phyloP scores from a whole-genome alignment of 2,329 filamentous ascomycete species.

The Setomelanomma holmii region DNA sequence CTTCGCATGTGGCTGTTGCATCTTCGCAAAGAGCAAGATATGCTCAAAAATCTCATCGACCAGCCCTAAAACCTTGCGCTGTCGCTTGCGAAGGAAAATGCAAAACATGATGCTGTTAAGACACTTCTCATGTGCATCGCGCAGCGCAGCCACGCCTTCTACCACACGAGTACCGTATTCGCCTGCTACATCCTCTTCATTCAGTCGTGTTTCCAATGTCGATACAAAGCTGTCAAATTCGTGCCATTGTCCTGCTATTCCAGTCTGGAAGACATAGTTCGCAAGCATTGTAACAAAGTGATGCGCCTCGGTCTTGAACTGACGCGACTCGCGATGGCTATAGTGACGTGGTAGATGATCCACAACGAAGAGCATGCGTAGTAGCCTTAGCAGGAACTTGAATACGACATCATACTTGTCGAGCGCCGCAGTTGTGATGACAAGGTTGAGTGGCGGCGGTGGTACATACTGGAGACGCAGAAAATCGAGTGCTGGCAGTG shows the following conservation, averaged over 20 bases:
- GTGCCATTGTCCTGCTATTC: constrained; percentile 75
- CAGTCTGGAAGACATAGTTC: constrained; percentile 81
- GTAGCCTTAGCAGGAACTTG: constrained; percentile 75
- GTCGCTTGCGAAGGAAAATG: constrained; percentile 75
- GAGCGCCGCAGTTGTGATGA: constrained; percentile 75
- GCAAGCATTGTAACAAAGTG: constrained; percentile 78
- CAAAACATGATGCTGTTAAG: constrained; percentile 78
- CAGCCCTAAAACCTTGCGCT: constrained; percentile 74
- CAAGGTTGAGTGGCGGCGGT: constrained; percentile 71
- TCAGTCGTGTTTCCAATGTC: constrained; percentile 66
- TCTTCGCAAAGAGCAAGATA: constrained; percentile 69
- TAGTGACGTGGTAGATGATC: constrained; percentile 46
- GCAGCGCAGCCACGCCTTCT: constrained; percentile 70
- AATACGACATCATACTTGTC: constrained; percentile 87
- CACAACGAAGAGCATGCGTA: constrained; percentile 80
- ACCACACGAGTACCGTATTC: constrained; percentile 55
- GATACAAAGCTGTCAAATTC: constrained; percentile 72
- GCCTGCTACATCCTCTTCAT: constrained; percentile 51
- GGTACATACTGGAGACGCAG: constrained; percentile 84
- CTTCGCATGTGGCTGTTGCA: constrained; percentile 29
- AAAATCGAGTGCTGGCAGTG: constrained; percentile 91
- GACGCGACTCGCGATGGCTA: constrained; percentile 23
- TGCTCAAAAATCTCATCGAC: constrained; percentile 78
- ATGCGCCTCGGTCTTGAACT: constrained; percentile 76
- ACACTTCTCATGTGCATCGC: constrained; percentile 73